Evolutionary conservation across 2,329 filamentous ascomycete species (phyloP).

Genomic region (Penicillium sp.): DNA sequence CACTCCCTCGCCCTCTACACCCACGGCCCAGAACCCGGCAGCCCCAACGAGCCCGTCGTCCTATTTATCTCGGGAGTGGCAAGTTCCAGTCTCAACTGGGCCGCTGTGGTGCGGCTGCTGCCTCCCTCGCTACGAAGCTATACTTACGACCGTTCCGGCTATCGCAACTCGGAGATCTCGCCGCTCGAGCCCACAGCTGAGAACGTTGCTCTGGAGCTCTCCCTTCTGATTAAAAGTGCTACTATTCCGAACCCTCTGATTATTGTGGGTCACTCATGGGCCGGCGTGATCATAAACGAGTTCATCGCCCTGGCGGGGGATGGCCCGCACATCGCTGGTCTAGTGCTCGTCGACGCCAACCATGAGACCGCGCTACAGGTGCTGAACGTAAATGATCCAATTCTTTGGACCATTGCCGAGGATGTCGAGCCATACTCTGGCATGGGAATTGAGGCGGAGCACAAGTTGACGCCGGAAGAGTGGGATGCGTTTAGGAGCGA

Average conservation of each 20-base stretch:
- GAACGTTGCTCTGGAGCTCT: slow-evolving; percentile 15
- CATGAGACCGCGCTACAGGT: slow-evolving; percentile 15
- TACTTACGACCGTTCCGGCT: slow-evolving; percentile 18
- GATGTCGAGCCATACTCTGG: slow-evolving; percentile 18
- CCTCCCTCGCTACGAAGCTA: slow-evolving; percentile 13
- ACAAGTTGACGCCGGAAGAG: slow-evolving; percentile 11
- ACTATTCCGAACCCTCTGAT: slow-evolving; percentile 15
- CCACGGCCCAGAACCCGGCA: slow-evolving; percentile 15
- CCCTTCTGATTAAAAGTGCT: slow-evolving; percentile 8
- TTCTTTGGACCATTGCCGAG: slow-evolving; percentile 14
- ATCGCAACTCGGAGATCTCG: slow-evolving; percentile 12
- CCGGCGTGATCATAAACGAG: slow-evolving; percentile 17
- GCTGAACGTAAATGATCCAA: slow-evolving; percentile 14
- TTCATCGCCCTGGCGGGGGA: slow-evolving; percentile 15
- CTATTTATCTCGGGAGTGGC: slow-evolving; percentile 16
- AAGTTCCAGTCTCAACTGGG: slow-evolving; percentile 17
- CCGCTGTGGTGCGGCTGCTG: slow-evolving; percentile 14
- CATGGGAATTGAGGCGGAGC: slow-evolving; percentile 13
- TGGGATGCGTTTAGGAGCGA: slow-evolving; percentile 16
- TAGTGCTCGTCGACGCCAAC: slow-evolving; percentile 19
- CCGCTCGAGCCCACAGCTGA: slow-evolving; percentile 13
- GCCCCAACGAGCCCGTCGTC: slow-evolving; percentile 8
- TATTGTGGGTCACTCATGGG: slow-evolving; percentile 17
- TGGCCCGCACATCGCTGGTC: slow-evolving; percentile 12
- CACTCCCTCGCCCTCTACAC: slow-evolving; percentile 17